Evolutionary conservation across 768 basidiomycete genomes (phyloP), one percentile per base, ranked within the genome.

Genomic region (Auriscalpium microsporum): DNA sequence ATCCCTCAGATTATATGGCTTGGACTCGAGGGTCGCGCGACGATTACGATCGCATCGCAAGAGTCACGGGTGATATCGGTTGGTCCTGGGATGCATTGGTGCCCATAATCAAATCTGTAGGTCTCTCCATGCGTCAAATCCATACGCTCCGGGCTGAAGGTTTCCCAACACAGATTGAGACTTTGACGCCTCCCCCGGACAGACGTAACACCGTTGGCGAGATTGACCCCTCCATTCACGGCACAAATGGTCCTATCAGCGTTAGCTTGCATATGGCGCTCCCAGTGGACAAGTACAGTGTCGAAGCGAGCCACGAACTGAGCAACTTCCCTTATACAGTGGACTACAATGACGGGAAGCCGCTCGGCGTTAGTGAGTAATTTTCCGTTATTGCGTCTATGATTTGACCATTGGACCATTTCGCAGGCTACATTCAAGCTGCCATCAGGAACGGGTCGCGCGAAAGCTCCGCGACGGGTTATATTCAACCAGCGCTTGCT

Each of bases 311-410:
- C 0, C 40, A 65, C 34, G 65, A 74, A 52, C 61, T 63, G 0
- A 68, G 71, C 34, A 69, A 72, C 45, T 78, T 73, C 54, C 67
- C 72, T 3, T 77, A 66, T 56, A 75, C 73, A 56, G 35, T 64
- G 13, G 78, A 79, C 59, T 65, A 67, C 53, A 77, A 78, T 56
- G 68, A 70, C 23, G 78, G 78, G 10, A 65, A 62, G 9, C 69
- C 70, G 0, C 53, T 76, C 7, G 78, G 78, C 4, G 50, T 76
- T 44, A 71, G 77, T 75, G 35, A 52, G 70, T 17, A 3, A 42
- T 14, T 8, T 14, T 42, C 28, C 40, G 17, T 42, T 42, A 17
- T 14, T 17, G 1, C 2, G 40, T 11, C 11, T 9, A 17, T 10
- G 28, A 14, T 16, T 13, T 8, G 40, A 42, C 4, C 14, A 8